Conservation (phyloP, 2,329 filamentous ascomycete genomes). For the Stachybotrys echinatus region DNA sequence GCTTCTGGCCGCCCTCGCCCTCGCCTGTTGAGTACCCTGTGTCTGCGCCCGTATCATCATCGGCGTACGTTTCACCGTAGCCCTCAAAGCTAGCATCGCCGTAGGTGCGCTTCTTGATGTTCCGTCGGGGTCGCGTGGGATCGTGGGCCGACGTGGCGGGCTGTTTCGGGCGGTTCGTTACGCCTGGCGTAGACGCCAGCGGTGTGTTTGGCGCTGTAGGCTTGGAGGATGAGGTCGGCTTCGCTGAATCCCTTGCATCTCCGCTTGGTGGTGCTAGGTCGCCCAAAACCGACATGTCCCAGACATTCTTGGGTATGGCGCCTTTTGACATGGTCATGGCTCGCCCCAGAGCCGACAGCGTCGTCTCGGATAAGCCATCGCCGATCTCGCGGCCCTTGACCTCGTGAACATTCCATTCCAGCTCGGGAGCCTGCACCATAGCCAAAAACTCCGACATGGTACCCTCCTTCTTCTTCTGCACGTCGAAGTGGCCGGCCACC, state of each 20-base stretch:
- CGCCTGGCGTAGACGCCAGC: conserved; percentile 25
- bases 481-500: conserved; percentile 57
- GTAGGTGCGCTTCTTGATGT: conserved; percentile 70
- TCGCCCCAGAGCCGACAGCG: conserved; percentile 37
- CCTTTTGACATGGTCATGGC: conserved; percentile 56
- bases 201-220: conserved; percentile 51
- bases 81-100: conserved; percentile 70
- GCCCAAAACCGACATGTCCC: conserved; percentile 55
- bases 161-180: conserved; percentile 30
- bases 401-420: conserved; percentile 51
- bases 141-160: conserved; percentile 36
- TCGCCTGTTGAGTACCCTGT: conserved; percentile 68
- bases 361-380: conserved; percentile 43
- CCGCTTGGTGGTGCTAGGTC: conserved; percentile 42
- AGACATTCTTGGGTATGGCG: conserved; percentile 46
- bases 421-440: conserved; percentile 45
- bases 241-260: conserved; percentile 18
- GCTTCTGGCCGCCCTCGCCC: conserved; percentile 60
- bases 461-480: conserved; percentile 47
- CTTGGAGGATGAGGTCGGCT: conserved; percentile 36
- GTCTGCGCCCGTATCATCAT: conserved; percentile 57
- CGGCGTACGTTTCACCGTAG: conserved; percentile 66
- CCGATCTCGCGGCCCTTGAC: conserved; percentile 51
- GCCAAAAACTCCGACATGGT: conserved; percentile 47
- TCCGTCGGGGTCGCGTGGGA: conserved; percentile 54